phyloP scores from a whole-genome alignment of 371 early-diverging fungal genomes.

The Smittium mucronatum region DNA sequence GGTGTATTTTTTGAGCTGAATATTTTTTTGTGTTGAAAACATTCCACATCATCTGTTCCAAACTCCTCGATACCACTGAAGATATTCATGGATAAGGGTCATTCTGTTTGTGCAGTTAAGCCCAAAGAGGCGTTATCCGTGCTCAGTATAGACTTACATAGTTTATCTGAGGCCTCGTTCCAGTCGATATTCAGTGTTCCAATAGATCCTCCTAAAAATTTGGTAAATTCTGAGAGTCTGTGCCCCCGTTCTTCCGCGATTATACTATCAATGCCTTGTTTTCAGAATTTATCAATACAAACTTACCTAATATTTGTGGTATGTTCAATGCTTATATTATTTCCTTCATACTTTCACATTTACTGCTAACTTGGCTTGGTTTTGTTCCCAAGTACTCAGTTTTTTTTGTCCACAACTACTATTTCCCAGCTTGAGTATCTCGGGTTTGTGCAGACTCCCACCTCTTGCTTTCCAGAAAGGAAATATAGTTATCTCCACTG shows the following conservation, averaged over 20 bases:
- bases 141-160: neutral
- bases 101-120: neutral
- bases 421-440: neutral
- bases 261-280: neutral
- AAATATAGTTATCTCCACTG: neutral
- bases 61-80: neutral
- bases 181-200: neutral
- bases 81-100: neutral
- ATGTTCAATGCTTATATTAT: too few relatives aligned
- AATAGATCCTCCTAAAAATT: neutral
- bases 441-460: neutral
- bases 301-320: neutral
- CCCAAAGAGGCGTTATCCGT: neutral
- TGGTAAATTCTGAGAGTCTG: neutral
- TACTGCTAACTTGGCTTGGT: too few relatives aligned
- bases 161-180: conserved; percentile 1
- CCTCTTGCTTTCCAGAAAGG: neutral
- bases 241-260: neutral
- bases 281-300: neutral
- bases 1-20: neutral
- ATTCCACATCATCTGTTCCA: neutral
- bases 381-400: too few relatives aligned
- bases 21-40: neutral
- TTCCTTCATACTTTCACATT: too few relatives aligned
- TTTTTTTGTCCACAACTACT: neutral